phyloP scores from a whole-genome alignment of 768 basidiomycete species.

The Hydnomerulius pinastri region DNA sequence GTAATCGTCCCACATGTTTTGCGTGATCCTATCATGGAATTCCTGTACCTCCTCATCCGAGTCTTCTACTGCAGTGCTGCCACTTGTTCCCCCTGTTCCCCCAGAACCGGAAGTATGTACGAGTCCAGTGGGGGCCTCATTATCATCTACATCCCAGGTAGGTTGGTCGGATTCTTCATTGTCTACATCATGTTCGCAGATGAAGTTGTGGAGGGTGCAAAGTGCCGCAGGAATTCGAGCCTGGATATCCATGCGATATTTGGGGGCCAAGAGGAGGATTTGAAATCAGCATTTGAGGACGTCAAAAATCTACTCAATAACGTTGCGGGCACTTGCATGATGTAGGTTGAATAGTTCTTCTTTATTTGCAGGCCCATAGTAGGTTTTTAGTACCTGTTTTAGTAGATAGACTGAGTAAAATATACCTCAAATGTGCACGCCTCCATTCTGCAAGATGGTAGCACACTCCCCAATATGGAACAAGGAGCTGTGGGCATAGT shows the following conservation, averaged over 20 bases:
- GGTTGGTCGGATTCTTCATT: too few relatives aligned
- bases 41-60: too few relatives aligned
- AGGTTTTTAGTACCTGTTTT: neutral
- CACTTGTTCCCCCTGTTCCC: too few relatives aligned
- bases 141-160: too few relatives aligned
- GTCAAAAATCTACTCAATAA: conserved; percentile 1
- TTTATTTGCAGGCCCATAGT: conserved; percentile 10
- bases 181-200: too few relatives aligned
- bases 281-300: conserved; percentile 18
- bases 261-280: conserved; percentile 8
- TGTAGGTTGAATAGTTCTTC: conserved; percentile 28
- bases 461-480: conserved; percentile 37
- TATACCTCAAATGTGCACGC: neutral
- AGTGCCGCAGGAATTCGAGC: conserved; percentile 23
- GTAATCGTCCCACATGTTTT: too few relatives aligned
- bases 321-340: conserved; percentile 14
- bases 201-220: conserved; percentile 26
- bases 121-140: too few relatives aligned
- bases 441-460: conserved; percentile 42
- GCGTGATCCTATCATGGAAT: too few relatives aligned
- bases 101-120: too few relatives aligned
- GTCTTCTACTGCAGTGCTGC: too few relatives aligned
- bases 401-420: neutral
- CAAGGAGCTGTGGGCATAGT: conserved; percentile 25
- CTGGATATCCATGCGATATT: conserved; percentile 21